Evolutionary conservation across 202 grass and related monocot species (phyloP), one percentile per base, ranked within the genome.

Genomic region (Schoenoplectus triqueter): DNA sequence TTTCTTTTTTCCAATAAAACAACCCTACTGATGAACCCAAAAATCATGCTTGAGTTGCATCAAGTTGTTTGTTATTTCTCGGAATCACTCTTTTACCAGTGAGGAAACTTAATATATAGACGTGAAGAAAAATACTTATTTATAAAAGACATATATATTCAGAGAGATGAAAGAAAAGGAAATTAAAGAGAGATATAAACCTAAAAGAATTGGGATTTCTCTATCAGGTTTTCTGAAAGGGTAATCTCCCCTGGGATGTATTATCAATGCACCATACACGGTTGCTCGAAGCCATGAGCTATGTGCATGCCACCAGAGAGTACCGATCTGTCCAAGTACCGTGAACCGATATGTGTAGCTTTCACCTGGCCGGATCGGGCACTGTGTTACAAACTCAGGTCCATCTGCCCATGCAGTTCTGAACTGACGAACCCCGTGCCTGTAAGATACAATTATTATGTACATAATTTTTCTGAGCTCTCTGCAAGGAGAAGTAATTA

Each of bases 281-380:
- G 95, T 98, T 67, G 95, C 92, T 1, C 95, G 13, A 69, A 98
- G 92, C 92, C 92, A 98, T 0, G 95, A 95, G 84, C 85, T 90
- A 84, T 98, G 95, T 0, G 95, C 95, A 82, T 98, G 95, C 95
- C 95, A 98, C 95, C 95, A 95, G 5, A 98, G 89, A 0, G 95
- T 98, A 60, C 92, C 95, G 13, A 90, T 91, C 84, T 98, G 95
- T 0, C 57, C 95, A 7, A 71, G 42, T 78, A 95, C 87, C 31
- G 92, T 92, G 85, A 98, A 95, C 10, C 92, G 84, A 83, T 98
- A 98, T 17, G 21, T 92, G 91, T 93, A 98, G 91, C 89, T 93
- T 22, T 10, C 6, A 0, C 95, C 92, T 0, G 95, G 89, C 15
- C 87, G 39, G 75, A 98, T 89, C 9, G 95, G 95, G 82, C 95